Evolutionary conservation across 2,329 filamentous ascomycete species (phyloP), one percentile per base, ranked within the genome.

Genomic region (Xylariaceae sp.): DNA sequence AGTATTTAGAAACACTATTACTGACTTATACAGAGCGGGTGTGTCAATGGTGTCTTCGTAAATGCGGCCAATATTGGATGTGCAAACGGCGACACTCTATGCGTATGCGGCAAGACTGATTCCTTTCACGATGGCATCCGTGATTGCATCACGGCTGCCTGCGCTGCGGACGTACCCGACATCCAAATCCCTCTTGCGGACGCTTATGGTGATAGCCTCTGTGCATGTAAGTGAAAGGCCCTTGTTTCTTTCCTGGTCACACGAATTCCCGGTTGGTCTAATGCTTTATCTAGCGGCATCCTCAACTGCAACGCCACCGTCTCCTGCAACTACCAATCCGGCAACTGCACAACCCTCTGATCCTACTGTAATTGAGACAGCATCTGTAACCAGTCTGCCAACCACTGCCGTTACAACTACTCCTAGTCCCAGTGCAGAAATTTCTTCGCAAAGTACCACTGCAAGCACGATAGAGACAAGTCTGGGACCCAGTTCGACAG

Each of bases 81-180:
- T 43, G 57, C 57, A 5, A 54, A 54, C 9, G 64, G 65, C 6
- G 67, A 71, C 48, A 64, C 48, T 1, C 21, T 65, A 13, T 80
- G 78, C 55, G 67, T 80, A 13, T 80, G 78, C 58, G 61, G 55
- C 23, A 70, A 71, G 9, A 47, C 64, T 9, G 40, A 39, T 1
- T 63, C 63, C 16, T 75, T 67, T 3, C 11, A 57, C 1, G 55
- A 62, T 49, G 73, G 72, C n/a, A 68, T 78, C 40, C 62, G 66
- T 18, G 75, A 78, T 42, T 79, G 77, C 52, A 70, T 74, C 27
- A 64, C 61, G 37, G 50, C 63, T 20, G 63, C 64, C 10, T 73
- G 72, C 42, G 58, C 60, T 6, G 37, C 51, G 20, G 66, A 68
- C 10, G 64, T 61, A 3, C 65, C 66, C 5, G 44, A 35, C 9